A percentile compares a stretch with the other conserved stretches of the same genome.
phyloP scores from a whole-genome alignment of 768 basidiomycete genomes.

The Tricholomella constricta region DNA sequence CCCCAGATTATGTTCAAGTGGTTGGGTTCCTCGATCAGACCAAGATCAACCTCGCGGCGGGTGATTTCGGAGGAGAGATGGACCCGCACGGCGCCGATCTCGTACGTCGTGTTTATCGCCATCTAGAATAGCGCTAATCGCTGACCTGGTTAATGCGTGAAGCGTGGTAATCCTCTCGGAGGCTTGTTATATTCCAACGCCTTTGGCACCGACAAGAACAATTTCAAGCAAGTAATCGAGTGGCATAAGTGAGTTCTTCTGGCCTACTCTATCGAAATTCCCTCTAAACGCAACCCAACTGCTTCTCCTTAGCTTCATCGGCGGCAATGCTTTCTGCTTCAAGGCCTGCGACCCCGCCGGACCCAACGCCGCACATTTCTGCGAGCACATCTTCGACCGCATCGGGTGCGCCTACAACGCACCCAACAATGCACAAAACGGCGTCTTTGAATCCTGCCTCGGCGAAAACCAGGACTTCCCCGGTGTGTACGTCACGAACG shows the following conservation, averaged over 20 bases:
- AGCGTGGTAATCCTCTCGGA: slow-evolving; percentile 83
- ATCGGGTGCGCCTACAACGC: no score
- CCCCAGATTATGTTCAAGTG: slow-evolving; percentile 56
- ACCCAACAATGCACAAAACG: slow-evolving; percentile 52
- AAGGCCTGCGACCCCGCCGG: slow-evolving; percentile 60
- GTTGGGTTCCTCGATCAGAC: slow-evolving; percentile 62
- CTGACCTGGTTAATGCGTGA: not conserved
- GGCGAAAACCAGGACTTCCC: slow-evolving; percentile 45
- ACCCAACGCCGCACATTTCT: slow-evolving; percentile 43
- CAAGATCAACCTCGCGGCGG: slow-evolving; percentile 44
- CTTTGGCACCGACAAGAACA: slow-evolving; percentile 30
- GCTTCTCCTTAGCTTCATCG: slow-evolving; percentile 52
- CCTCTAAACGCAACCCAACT: not conserved
- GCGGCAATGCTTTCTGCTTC: slow-evolving; percentile 52
- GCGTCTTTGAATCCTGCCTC: slow-evolving; percentile 53
- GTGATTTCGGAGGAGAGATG: slow-evolving; percentile 70
- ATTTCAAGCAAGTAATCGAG: slow-evolving; percentile 50
- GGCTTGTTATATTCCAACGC: slow-evolving; percentile 23
- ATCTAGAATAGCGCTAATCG: not conserved
- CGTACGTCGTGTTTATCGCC: not conserved
- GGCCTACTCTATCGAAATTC: slow-evolving; percentile 10
- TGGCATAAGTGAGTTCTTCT: slow-evolving; percentile 52
- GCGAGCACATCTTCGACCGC: slow-evolving; percentile 66
- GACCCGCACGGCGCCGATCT: slow-evolving; percentile 64
- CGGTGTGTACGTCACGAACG: slow-evolving; percentile 7